Conservation (phyloP, 495 filamentous ascomycete genomes). For the Emericellopsis terricola region DNA sequence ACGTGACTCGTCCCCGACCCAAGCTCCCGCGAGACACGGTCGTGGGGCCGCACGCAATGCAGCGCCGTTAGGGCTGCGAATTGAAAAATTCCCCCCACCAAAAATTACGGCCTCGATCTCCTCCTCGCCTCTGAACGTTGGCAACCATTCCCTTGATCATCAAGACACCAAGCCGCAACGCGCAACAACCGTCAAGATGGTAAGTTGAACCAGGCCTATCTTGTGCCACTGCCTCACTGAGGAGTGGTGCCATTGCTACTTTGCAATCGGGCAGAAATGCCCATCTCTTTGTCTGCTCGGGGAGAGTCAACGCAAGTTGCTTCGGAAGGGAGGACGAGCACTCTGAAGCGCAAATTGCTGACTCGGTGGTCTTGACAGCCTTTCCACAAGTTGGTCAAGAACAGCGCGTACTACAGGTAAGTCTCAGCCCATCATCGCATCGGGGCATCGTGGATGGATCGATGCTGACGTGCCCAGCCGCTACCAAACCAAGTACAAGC, state of each 20-base stretch:
- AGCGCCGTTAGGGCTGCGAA: slow-evolving; percentile 14
- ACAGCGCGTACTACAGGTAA: slow-evolving; percentile 93
- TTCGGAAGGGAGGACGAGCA: slow-evolving; percentile 45
- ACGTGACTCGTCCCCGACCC: slow-evolving; percentile 4
- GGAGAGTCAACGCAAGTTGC: slow-evolving; percentile 89
- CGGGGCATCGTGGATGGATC: neutral
- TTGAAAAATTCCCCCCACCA: slow-evolving; percentile 9
- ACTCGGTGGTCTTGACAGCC: slow-evolving; percentile 61
- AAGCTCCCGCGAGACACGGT: neutral
- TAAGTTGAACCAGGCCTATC: slow-evolving; percentile 28
- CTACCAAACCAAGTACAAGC: slow-evolving; percentile 99
- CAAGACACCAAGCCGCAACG: too few relatives aligned
- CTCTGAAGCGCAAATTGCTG: slow-evolving; percentile 99
- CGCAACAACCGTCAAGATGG: slow-evolving; percentile 39
- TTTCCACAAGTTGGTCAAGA: slow-evolving; percentile 94
- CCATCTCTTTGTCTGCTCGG: slow-evolving; percentile 4
- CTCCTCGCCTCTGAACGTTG: neutral
- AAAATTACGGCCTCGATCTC: neutral
- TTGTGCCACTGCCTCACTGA: slow-evolving; percentile 7
- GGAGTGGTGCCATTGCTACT: too few relatives aligned
- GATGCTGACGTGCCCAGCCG: slow-evolving; percentile 36
- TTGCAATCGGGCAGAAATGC: slow-evolving; percentile 11
- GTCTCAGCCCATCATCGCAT: slow-evolving; percentile 9
- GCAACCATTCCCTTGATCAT: too few relatives aligned
- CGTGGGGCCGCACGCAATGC: slow-evolving; percentile 7